phyloP scores from a whole-genome alignment of 1,284 basidiomycete genomes.

The Takashimella tepidaria region DNA sequence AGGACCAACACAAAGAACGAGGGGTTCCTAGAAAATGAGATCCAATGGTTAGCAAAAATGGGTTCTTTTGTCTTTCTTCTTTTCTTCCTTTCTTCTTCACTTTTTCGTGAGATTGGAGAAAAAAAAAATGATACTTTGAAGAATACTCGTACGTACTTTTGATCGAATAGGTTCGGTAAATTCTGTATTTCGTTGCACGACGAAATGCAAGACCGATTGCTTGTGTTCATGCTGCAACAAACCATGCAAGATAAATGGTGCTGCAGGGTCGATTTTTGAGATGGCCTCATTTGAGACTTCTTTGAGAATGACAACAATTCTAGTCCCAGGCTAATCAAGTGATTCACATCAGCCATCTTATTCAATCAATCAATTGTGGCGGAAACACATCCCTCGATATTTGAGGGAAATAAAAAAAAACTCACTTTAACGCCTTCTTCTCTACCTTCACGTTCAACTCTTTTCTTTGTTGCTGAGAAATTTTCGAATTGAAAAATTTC shows the following conservation, averaged over 20 bases:
- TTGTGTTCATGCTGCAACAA: slow-evolving; percentile 95
- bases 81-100: no score
- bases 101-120: no score
- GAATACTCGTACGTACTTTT: slow-evolving; percentile 61
- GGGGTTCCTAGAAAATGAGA: slow-evolving; percentile 60
- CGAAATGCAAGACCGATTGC: slow-evolving; percentile 86
- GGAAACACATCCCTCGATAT: no score
- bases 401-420: slow-evolving; percentile 1
- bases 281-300: slow-evolving; percentile 57
- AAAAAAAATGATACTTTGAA: neutral
- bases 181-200: slow-evolving; percentile 92
- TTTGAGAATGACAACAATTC: slow-evolving; percentile 68
- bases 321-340: slow-evolving; percentile 61
- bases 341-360: neutral
- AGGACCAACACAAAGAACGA: slow-evolving; percentile 84
- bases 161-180: slow-evolving; percentile 81
- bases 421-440: slow-evolving; percentile 65
- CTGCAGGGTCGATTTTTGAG: slow-evolving; percentile 48
- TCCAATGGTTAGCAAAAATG: slow-evolving; percentile 1
- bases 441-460: slow-evolving; percentile 62
- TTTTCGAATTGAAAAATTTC: slow-evolving; percentile 97
- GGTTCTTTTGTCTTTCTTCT: no score
- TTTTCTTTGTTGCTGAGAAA: slow-evolving; percentile 77
- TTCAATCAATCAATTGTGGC: no score
- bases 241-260: slow-evolving; percentile 71